A percentile compares a stretch with the other conserved stretches of the same genome.
phyloP scores from a whole-genome alignment of 2,329 filamentous ascomycete species.

The Penicillium italicum region DNA sequence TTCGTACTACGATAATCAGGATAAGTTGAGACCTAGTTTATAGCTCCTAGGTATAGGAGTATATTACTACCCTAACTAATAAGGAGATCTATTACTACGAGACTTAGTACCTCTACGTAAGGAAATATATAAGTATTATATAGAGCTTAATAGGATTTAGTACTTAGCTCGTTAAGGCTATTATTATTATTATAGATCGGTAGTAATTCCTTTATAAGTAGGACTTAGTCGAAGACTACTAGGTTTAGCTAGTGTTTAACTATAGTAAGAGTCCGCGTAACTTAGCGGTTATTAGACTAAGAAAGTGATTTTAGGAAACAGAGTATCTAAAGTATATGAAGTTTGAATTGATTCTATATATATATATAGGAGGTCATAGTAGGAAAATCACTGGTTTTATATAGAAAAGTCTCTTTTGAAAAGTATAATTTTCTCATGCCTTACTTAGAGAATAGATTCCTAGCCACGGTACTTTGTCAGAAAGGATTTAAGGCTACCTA shows the following conservation, averaged over 20 bases:
- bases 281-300: constrained; percentile 87
- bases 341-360: neutral
- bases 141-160: constrained; percentile 98
- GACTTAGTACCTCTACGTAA: constrained; percentile 58
- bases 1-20: constrained; percentile 76
- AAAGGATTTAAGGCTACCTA: no score
- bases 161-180: constrained; percentile 81
- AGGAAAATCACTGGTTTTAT: neutral
- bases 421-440: no score
- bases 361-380: neutral
- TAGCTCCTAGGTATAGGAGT: constrained; percentile 59
- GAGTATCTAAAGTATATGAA: neutral
- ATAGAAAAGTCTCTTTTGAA: no score
- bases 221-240: constrained; percentile 66
- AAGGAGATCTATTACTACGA: constrained; percentile 73
- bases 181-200: constrained; percentile 87
- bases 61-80: constrained; percentile 67
- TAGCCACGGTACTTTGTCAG: no score
- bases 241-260: constrained; percentile 93
- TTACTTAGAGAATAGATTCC: no score
- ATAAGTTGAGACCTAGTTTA: constrained; percentile 60
- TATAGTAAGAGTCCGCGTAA: constrained; percentile 83
- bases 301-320: constrained; percentile 50
- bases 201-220: constrained; percentile 86
- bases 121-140: constrained; percentile 77